Evolutionary conservation across 805 yeast genomes (phyloP), one percentile per base, ranked within the genome.

Genomic region (Ogataea glucozyma): DNA sequence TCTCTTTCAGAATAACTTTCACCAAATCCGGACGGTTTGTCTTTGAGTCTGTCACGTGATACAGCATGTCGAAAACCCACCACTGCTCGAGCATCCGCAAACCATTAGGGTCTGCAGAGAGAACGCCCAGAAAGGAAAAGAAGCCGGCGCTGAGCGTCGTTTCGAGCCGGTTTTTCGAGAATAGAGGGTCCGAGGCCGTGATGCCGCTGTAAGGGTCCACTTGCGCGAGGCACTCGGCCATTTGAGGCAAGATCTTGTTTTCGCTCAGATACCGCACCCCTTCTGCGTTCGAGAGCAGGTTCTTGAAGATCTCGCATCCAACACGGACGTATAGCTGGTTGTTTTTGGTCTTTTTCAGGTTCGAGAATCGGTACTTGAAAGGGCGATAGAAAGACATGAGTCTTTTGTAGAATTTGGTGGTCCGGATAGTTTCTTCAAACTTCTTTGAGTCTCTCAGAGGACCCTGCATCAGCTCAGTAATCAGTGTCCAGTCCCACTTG

Each of bases 381-480:
- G 99, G 99, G 41, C 98, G 72, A 60, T 81, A 91, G 60, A 91
- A 93, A 2, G 96, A 86, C 53, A 90, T 62, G 19, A 93, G 61
- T 43, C 97, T 68, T 58, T 91, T 90, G 59, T 90, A 72, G 55
- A 93, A 88, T 56, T 90, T 91, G 1, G 97, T 88, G 2, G 84
- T 82, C 53, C 76, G 80, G 26, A 81, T 72, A 1, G 85, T 69
- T 43, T 91, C 98, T 23, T 88, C 95, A 31, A 93, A 71, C 37
- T 88, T 70, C 49, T 71, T 78, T 0, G 86, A 83, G 54, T 79
- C 83, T 44, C 78, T 63, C n/a, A 93, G 64, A 0, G 97, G 96
- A 0, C 97, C 97, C 52, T 76, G 83, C 52, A 88, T 75, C n/a
- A 93, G 65, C 44, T 81, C 85, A 13, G 76, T 67, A 0, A 93